Evolutionary conservation across 352 stramenopile species (phyloP).

Genomic region (Globisporangium ultimum): DNA sequence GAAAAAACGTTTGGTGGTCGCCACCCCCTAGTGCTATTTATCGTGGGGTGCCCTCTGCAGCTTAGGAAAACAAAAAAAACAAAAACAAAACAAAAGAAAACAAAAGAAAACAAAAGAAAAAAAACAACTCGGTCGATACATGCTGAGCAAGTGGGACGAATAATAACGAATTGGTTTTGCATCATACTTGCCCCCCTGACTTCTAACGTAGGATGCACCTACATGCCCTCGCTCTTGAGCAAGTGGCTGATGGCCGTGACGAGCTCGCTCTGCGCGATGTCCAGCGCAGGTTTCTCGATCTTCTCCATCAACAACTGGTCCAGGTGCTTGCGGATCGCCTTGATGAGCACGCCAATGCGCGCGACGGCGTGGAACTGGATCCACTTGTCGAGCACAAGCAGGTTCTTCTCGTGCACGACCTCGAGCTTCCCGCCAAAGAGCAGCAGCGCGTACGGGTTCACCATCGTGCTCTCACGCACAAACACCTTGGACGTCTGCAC

Average conservation of each 20-base stretch:
- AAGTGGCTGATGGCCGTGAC: slow-evolving; percentile 78
- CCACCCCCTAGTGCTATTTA: too few species aligned
- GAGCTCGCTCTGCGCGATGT: slow-evolving; percentile 86
- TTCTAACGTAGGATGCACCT: too few species aligned
- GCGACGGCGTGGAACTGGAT: slow-evolving; percentile 93
- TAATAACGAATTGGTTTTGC: too few species aligned
- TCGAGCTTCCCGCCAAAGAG: slow-evolving; percentile 96
- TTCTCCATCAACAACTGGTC: slow-evolving; percentile 93
- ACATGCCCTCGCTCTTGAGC: slow-evolving; percentile 83
- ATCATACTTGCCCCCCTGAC: too few species aligned
- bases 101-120: too few species aligned
- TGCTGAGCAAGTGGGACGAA: too few species aligned
- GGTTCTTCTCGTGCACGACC: slow-evolving; percentile 90
- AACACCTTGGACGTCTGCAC: slow-evolving; percentile 98
- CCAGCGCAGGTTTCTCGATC: slow-evolving; percentile 90
- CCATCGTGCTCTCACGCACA: slow-evolving; percentile 96
- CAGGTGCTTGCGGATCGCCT: slow-evolving; percentile 92
- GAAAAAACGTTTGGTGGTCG: too few species aligned
- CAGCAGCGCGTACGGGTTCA: slow-evolving; percentile 95
- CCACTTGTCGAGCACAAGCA: slow-evolving; percentile 87
- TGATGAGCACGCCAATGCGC: slow-evolving; percentile 95
- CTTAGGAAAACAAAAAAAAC: too few species aligned
- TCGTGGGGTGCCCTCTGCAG: too few species aligned
- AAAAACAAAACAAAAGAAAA: too few species aligned
- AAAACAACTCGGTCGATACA: too few species aligned